A percentile compares a stretch with the other conserved stretches of the same genome.
Conservation (phyloP, 202 grass and related monocot species). For the Cymbopogon flexuosus region DNA sequence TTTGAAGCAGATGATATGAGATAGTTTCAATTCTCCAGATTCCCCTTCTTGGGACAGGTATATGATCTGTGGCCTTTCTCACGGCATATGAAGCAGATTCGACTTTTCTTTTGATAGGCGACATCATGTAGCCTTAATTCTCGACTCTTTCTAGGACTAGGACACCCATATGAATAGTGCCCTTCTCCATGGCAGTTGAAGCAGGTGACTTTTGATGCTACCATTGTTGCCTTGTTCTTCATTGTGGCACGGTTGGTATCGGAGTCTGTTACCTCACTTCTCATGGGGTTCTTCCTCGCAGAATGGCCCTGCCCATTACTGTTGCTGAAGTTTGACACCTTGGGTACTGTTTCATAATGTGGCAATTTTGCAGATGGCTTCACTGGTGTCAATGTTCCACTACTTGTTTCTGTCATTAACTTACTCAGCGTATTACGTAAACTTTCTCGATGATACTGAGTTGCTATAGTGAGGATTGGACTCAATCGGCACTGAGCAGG, state of each 20-base stretch:
- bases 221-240: not conserved
- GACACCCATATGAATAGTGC: not conserved
- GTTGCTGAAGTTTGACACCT: not conserved
- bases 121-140: not conserved
- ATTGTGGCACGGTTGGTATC: not conserved
- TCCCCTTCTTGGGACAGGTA: not conserved
- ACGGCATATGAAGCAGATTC: not conserved
- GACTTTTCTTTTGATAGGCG: not conserved
- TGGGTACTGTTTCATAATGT: not conserved
- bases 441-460: conserved; percentile 12
- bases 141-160: not conserved
- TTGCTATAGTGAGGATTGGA: conserved; percentile 13
- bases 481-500: conserved; percentile 18
- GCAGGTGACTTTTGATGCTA: not conserved
- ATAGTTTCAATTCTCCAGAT: not conserved
- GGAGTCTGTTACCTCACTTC: not conserved
- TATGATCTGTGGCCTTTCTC: not conserved
- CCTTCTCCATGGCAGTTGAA: conserved; percentile 7
- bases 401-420: conserved; percentile 5
- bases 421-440: not conserved
- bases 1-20: not conserved
- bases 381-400: not conserved
- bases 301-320: not conserved
- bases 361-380: not conserved
- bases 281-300: not conserved